phyloP scores from a whole-genome alignment of 495 filamentous ascomycete species.

The Lichina pygmaea region DNA sequence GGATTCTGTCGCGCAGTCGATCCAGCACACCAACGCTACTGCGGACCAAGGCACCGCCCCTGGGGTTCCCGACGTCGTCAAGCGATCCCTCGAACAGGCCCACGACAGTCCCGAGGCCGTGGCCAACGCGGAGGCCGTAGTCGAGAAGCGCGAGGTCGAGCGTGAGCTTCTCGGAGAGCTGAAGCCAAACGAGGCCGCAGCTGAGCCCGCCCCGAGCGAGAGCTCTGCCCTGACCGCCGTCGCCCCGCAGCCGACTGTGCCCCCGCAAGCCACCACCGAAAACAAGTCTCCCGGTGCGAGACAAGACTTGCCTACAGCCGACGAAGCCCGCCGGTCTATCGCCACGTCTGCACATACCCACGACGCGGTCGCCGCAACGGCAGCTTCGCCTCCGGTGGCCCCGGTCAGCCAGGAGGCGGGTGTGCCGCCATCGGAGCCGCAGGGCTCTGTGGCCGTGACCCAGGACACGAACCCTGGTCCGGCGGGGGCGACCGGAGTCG shows the following conservation, averaged over 20 bases:
- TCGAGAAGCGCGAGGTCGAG: constrained; percentile 56
- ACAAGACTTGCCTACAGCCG: background rate
- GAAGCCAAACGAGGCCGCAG: constrained; percentile 17
- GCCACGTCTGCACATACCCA: background rate
- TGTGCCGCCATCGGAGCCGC: background rate
- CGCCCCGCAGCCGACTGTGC: background rate
- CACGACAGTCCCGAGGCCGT: constrained; percentile 42
- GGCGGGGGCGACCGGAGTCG: background rate
- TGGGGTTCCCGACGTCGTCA: constrained; percentile 43
- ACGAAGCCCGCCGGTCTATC: background rate
- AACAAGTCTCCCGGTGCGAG: too few relatives aligned
- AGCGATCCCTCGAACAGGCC: constrained; percentile 40
- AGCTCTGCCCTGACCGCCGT: background rate
- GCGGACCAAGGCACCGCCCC: background rate
- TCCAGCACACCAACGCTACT: background rate
- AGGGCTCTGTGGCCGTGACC: background rate
- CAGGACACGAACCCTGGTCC: background rate
- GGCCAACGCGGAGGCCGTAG: constrained; percentile 34
- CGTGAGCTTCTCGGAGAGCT: constrained; percentile 33
- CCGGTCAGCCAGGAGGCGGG: background rate
- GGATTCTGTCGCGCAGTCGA: background rate
- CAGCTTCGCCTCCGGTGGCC: background rate
- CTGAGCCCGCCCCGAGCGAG: constrained; percentile 23
- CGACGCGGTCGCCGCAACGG: background rate
- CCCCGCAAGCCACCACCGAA: background rate